Conservation (phyloP, 257 asterid species). For the Fraxinus pennsylvanica region DNA sequence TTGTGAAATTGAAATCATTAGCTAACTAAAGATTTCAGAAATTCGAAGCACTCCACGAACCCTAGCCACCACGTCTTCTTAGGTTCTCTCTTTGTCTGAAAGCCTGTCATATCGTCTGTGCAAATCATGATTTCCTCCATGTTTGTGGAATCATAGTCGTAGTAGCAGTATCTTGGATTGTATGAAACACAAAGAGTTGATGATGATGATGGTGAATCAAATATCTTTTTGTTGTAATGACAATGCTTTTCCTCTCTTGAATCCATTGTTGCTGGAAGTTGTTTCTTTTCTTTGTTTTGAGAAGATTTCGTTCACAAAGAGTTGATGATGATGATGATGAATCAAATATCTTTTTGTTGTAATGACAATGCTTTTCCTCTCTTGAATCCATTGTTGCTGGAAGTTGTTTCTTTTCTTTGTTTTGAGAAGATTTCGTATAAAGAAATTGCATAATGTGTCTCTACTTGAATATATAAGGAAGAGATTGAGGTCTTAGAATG, state of each 20-base stretch:
- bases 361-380: background rate
- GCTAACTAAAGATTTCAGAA: background rate
- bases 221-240: background rate
- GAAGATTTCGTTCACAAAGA: no score
- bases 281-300: background rate
- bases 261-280: background rate
- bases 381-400: constrained; percentile 4
- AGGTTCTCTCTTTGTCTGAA: constrained; percentile 9
- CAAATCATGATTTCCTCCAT: constrained; percentile 4
- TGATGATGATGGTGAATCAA: background rate
- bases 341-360: background rate
- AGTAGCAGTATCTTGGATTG: background rate
- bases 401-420: background rate
- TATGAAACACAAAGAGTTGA: no score
- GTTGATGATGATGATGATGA: background rate
- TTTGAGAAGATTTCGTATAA: no score
- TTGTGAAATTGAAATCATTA: no score
- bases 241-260: background rate
- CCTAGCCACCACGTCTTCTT: background rate
- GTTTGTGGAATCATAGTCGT: background rate
- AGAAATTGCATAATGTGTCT: no score
- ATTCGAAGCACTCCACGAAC: constrained; percentile 19
- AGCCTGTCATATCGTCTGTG: constrained; percentile 13
- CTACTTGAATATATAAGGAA: no score
- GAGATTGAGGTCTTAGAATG: no score